A percentile compares a stretch with the other conserved stretches of the same genome.
phyloP scores from a whole-genome alignment of 768 basidiomycete genomes.

The Suillus decipiens region DNA sequence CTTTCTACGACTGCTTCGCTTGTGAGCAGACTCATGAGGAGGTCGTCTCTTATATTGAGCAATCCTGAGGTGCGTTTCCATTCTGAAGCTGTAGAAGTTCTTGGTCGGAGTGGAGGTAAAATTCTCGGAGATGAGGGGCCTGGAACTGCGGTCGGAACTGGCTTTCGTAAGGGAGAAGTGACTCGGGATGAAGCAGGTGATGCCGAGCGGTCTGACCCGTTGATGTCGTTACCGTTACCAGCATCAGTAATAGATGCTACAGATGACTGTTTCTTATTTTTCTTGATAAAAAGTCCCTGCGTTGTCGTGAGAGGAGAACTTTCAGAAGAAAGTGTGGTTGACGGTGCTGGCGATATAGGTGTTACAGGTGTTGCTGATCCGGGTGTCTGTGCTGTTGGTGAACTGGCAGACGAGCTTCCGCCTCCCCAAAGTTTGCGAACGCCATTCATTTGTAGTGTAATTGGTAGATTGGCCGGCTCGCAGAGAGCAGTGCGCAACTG shows the following conservation, averaged over 20 bases:
- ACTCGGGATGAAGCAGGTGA: slow-evolving; percentile 27
- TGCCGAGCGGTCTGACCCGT: slow-evolving; percentile 27
- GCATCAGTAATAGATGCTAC: slow-evolving; percentile 22
- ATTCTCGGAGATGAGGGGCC: slow-evolving; percentile 43
- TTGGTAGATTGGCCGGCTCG: slow-evolving; percentile 21
- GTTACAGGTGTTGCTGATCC: slow-evolving; percentile 16
- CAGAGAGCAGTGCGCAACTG: not conserved
- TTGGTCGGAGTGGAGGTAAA: slow-evolving; percentile 35
- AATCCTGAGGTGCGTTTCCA: slow-evolving; percentile 46
- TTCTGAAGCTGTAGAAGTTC: slow-evolving; percentile 39
- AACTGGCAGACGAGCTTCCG: slow-evolving; percentile 32
- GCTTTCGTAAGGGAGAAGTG: slow-evolving; percentile 24
- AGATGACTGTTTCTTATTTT: slow-evolving; percentile 43
- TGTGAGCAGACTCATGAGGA: slow-evolving; percentile 86
- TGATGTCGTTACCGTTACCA: slow-evolving; percentile 20
- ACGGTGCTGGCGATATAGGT: slow-evolving; percentile 24
- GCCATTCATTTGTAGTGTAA: slow-evolving; percentile 51
- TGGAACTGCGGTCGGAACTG: slow-evolving; percentile 34
- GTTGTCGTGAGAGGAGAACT: slow-evolving; percentile 23
- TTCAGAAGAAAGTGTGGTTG: not conserved
- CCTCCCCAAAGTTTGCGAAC: slow-evolving; percentile 65
- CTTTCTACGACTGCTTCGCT: slow-evolving; percentile 96
- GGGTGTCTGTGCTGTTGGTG: slow-evolving; percentile 29
- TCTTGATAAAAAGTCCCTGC: slow-evolving; percentile 49
- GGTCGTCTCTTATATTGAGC: slow-evolving; percentile 72